Percentiles rank a stretch among this genome's conserved stretches.
These are phyloP conservation scores for Fusarium dlaminii DNA, from an alignment of 2,329 filamentous ascomycete genomes.

Conservation along the genomic window DNA sequence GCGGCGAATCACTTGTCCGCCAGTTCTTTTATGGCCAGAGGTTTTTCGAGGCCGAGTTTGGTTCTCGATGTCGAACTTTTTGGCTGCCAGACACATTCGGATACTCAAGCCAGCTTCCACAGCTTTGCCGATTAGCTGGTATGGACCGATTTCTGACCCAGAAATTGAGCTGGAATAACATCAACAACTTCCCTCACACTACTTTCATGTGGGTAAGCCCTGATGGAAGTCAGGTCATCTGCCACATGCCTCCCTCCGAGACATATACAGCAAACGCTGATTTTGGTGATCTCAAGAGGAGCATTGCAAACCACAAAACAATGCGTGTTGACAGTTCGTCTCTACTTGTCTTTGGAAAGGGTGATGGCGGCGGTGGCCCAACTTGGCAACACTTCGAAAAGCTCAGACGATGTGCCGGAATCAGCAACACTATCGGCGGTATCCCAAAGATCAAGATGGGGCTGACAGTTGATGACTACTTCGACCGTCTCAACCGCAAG, in stretches of 20 bases:
- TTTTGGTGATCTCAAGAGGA: slow-evolving; percentile 92
- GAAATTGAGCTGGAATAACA: slow-evolving; percentile 99
- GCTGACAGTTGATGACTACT: slow-evolving; percentile 92
- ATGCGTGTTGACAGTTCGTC: slow-evolving; percentile 93
- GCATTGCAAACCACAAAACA: slow-evolving; percentile 91
- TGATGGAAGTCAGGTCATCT: slow-evolving; percentile 95
- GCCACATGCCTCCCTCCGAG: slow-evolving; percentile 95
- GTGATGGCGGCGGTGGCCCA: slow-evolving; percentile 93
- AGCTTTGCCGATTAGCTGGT: slow-evolving; percentile 90
- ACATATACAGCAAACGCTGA: slow-evolving; percentile 95
- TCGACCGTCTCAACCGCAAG: slow-evolving; percentile 84
- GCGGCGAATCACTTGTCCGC: slow-evolving; percentile 90
- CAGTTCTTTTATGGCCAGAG: slow-evolving; percentile 97
- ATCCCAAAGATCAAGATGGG: slow-evolving; percentile 91
- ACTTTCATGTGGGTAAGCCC: slow-evolving; percentile 99
- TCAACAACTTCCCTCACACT: slow-evolving; percentile 98
- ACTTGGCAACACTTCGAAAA: slow-evolving; percentile 96
- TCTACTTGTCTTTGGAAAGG: slow-evolving; percentile 93
- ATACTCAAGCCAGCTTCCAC: slow-evolving; percentile 93
- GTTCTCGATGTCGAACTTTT: slow-evolving; percentile 87
- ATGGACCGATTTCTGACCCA: slow-evolving; percentile 98
- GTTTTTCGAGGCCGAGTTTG: slow-evolving; percentile 94
- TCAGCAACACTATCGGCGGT: slow-evolving; percentile 83
- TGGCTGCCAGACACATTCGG: slow-evolving; percentile 99
- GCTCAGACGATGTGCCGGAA: slow-evolving; percentile 87